phyloP scores from a whole-genome alignment of 768 basidiomycete species.

The Tricholoma saponaceum region DNA sequence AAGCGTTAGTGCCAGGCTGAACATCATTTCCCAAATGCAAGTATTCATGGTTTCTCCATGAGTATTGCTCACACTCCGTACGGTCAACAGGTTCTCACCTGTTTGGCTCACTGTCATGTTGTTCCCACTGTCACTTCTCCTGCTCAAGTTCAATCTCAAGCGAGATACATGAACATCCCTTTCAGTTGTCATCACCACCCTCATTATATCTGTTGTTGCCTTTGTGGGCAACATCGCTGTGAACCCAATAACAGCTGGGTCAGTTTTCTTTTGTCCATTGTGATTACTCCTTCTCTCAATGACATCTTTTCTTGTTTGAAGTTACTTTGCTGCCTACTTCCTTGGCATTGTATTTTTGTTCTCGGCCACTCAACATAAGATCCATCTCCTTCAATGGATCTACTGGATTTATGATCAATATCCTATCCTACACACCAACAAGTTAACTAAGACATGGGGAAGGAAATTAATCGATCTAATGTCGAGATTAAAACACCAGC shows the following conservation, averaged over 20 bases:
- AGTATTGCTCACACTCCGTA: not conserved
- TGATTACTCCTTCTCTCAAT: not conserved
- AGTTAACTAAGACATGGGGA: conserved; percentile 38
- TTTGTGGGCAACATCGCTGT: conserved; percentile 60
- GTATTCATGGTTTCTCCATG: conserved; percentile 7
- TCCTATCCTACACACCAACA: conserved; percentile 39
- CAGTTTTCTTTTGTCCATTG: conserved; percentile 13
- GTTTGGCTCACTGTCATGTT: conserved; percentile 68
- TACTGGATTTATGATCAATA: conserved; percentile 67
- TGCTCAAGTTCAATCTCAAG: conserved; percentile 61
- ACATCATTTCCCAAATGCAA: conserved; percentile 56
- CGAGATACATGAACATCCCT: conserved; percentile 39
- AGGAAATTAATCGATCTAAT: conserved; percentile 39
- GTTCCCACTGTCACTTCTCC: conserved; percentile 55
- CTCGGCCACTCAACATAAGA: conserved; percentile 48
- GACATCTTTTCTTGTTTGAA: conserved; percentile 15
- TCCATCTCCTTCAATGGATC: conserved; percentile 44
- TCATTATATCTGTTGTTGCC: conserved; percentile 37
- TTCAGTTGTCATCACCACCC: conserved; percentile 34
- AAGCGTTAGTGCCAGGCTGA: conserved; percentile 47
- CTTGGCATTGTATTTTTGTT: conserved; percentile 46
- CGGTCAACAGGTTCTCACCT: conserved; percentile 50
- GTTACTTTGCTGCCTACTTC: conserved; percentile 63
- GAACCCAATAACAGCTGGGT: conserved; percentile 54
- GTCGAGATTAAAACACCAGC: conserved; percentile 42